Conservation (phyloP, 208 protist species). For the Kentomonas sorsogonicus region DNA sequence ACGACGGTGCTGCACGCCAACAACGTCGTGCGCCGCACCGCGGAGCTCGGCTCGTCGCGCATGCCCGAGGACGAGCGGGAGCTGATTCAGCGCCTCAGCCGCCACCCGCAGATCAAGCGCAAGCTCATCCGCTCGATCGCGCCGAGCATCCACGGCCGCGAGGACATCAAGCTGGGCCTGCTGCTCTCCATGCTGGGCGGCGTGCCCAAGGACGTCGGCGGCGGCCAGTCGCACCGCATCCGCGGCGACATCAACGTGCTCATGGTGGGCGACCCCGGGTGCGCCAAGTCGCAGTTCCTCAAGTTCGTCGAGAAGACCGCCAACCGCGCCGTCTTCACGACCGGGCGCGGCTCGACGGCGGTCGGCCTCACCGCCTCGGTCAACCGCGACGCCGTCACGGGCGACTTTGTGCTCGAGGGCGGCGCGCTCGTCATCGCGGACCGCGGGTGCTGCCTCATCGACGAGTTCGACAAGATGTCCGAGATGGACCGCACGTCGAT, state of each 20-base stretch:
- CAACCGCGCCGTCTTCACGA: constrained; percentile 98
- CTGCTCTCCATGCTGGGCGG: constrained; percentile 98
- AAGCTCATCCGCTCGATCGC: constrained; percentile 97
- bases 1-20: constrained; percentile 98
- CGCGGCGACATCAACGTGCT: constrained; percentile 99
- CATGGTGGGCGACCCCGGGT: constrained; percentile 99
- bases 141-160: constrained; percentile 98
- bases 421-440: constrained; percentile 99
- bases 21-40: constrained; percentile 89
- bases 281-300: constrained; percentile 96
- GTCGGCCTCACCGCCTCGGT: constrained; percentile 99
- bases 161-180: constrained; percentile 98
- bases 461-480: constrained; percentile 99
- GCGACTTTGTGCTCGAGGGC: constrained; percentile 99
- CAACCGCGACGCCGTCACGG: constrained; percentile 95
- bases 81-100: constrained; percentile 86
- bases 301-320: constrained; percentile 99
- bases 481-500: constrained; percentile 97
- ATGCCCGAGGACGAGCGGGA: constrained; percentile 87
- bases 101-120: constrained; percentile 79
- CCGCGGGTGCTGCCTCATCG: constrained; percentile 98
- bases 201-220: constrained; percentile 88
- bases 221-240: constrained; percentile 94
- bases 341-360: constrained; percentile 97
- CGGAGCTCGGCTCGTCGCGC: constrained; percentile 76